These are phyloP conservation scores for Eremomyces bilateralis DNA, from an alignment of 495 filamentous ascomycete genomes.

Conservation along the genomic window DNA sequence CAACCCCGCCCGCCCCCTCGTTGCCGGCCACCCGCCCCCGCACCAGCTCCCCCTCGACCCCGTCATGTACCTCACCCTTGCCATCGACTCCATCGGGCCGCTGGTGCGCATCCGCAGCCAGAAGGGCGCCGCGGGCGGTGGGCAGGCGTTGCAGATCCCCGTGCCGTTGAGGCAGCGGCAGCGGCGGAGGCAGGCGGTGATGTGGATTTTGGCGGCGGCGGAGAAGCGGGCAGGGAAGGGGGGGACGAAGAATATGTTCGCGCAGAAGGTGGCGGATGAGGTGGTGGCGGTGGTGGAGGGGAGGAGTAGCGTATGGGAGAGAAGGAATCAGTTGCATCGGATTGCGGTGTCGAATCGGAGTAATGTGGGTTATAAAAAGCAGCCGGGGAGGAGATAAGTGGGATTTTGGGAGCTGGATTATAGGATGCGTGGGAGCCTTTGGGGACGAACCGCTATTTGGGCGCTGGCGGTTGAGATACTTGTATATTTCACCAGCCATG, in stretches of 20 bases:
- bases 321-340: constrained; percentile 49
- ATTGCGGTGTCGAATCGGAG: constrained; percentile 45
- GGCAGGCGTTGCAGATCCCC: constrained; percentile 61
- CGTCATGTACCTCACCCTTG: constrained; percentile 32
- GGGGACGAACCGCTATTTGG: too few relatives aligned
- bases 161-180: constrained; percentile 51
- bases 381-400: too few relatives aligned
- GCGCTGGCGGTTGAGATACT: too few relatives aligned
- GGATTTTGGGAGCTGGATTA: too few relatives aligned
- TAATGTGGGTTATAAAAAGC: constrained; percentile 35
- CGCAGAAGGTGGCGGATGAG: constrained; percentile 67
- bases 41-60: constrained; percentile 29
- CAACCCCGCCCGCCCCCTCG: constrained; percentile 43
- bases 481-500: too few relatives aligned
- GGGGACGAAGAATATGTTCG: constrained; percentile 40
- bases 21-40: constrained; percentile 50
- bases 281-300: constrained; percentile 77
- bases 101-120: constrained; percentile 54
- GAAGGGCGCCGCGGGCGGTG: constrained; percentile 69
- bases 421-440: too few relatives aligned
- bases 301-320: constrained; percentile 61
- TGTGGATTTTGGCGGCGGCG: constrained; percentile 73
- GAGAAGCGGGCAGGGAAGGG: constrained; percentile 44
- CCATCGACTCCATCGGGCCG: constrained; percentile 92
- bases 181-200: constrained; percentile 52